phyloP scores from a whole-genome alignment of 2,329 filamentous ascomycete genomes.

The Nemania bipapillata region DNA sequence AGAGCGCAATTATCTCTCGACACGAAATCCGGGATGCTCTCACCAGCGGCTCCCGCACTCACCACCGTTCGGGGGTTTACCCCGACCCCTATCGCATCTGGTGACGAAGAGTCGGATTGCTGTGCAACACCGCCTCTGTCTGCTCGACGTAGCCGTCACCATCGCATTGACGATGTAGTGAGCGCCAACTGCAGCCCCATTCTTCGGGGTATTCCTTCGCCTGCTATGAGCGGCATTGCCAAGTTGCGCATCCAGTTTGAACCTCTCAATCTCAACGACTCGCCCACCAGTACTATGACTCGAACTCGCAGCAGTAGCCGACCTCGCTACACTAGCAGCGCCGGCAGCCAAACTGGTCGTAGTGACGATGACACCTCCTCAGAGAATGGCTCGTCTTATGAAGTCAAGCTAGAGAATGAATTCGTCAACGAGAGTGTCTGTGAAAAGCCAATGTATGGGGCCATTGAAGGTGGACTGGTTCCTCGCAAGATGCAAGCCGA shows the following conservation, averaged over 20 bases:
- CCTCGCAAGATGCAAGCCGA: slow-evolving; percentile 85
- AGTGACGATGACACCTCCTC: slow-evolving; percentile 76
- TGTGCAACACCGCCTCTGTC: slow-evolving; percentile 55
- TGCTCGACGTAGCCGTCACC: slow-evolving; percentile 54
- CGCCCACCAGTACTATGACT: slow-evolving; percentile 66
- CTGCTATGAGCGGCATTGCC: slow-evolving; percentile 77
- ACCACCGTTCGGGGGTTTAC: slow-evolving; percentile 68
- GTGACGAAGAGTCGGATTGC: slow-evolving; percentile 68
- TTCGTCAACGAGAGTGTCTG: slow-evolving; percentile 77
- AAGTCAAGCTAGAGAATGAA: slow-evolving; percentile 84
- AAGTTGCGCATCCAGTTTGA: slow-evolving; percentile 85
- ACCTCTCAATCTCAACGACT: slow-evolving; percentile 72
- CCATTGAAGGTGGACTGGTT: slow-evolving; percentile 65
- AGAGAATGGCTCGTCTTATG: slow-evolving; percentile 77
- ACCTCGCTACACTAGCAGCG: slow-evolving; percentile 64
- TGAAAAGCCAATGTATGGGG: slow-evolving; percentile 53
- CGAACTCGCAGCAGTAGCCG: slow-evolving; percentile 66
- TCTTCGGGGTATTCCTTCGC: slow-evolving; percentile 64
- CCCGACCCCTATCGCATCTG: slow-evolving; percentile 64
- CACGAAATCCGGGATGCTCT: slow-evolving; percentile 56
- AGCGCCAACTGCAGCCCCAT: slow-evolving; percentile 72
- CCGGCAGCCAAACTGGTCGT: slow-evolving; percentile 62
- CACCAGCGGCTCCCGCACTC: slow-evolving; percentile 61
- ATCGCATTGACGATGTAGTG: slow-evolving; percentile 66
- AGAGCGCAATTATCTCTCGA: slow-evolving; percentile 9